phyloP scores from a whole-genome alignment of 108 stramenopile species.

The Skeletonema marinoi region DNA sequence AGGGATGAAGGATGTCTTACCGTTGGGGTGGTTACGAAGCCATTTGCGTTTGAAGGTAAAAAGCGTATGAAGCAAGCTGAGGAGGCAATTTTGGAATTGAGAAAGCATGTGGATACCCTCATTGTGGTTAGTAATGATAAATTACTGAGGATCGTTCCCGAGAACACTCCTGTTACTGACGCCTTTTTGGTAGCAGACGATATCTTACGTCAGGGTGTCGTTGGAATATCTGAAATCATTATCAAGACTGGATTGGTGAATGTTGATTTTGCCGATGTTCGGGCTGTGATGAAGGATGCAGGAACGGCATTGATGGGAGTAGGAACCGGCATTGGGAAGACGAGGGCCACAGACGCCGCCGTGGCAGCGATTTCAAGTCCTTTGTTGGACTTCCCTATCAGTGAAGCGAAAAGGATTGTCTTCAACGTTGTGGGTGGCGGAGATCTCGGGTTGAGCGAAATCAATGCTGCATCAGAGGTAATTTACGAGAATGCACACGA shows the following conservation, averaged over 20 bases:
- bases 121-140: conserved; percentile 94
- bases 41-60: conserved; percentile 91
- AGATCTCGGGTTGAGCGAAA: conserved; percentile 86
- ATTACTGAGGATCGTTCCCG: conserved; percentile 88
- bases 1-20: conserved; percentile 79
- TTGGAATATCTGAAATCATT: conserved; percentile 93
- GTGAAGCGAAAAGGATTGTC: conserved; percentile 90
- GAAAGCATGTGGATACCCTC: conserved; percentile 88
- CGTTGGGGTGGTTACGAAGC: conserved; percentile 90
- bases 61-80: conserved; percentile 86
- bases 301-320: conserved; percentile 95
- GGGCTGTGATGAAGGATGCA: conserved; percentile 91
- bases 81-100: conserved; percentile 72
- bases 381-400: conserved; percentile 83
- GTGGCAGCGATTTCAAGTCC: conserved; percentile 90
- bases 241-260: conserved; percentile 90
- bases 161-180: conserved; percentile 86
- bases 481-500: conserved; percentile 92
- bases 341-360: conserved; percentile 88
- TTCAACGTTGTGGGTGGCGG: conserved; percentile 91
- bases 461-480: conserved; percentile 85
- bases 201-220: conserved; percentile 91
- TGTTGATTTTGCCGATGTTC: conserved; percentile 94
- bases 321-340: conserved; percentile 81
- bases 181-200: conserved; percentile 93